phyloP scores from a whole-genome alignment of 176 grass and related monocot species.

The Juncus inflexus region DNA sequence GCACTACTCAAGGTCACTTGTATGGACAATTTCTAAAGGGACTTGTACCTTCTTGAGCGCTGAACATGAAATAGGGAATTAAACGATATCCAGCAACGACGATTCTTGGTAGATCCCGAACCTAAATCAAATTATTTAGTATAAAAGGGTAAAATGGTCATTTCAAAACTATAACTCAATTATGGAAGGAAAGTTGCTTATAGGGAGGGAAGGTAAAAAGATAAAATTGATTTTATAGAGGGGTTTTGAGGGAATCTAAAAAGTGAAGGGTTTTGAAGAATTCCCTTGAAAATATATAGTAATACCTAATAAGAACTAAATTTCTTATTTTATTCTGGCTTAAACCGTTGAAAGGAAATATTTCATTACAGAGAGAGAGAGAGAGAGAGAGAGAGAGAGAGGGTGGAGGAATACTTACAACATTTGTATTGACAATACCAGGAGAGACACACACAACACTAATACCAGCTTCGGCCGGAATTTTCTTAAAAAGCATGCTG shows the following conservation, averaged over 20 bases:
- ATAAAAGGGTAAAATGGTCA: too few species aligned
- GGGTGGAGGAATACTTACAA: slow-evolving; percentile 49
- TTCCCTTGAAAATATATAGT: too few species aligned
- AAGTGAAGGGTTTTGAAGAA: too few species aligned
- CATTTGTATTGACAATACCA: slow-evolving; percentile 92
- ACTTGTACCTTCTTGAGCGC: slow-evolving; percentile 63
- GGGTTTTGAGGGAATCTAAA: too few species aligned
- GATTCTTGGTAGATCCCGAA: slow-evolving; percentile 78
- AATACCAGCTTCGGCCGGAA: slow-evolving; percentile 83
- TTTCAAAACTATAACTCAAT: too few species aligned
- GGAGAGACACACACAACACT: slow-evolving; percentile 59
- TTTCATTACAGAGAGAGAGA: not conserved
- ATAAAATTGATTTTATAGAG: too few species aligned
- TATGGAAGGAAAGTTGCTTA: too few species aligned
- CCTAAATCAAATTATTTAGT: slow-evolving; percentile 33
- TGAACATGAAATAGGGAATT: slow-evolving; percentile 97
- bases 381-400: not conserved
- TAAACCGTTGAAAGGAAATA: slow-evolving; percentile 1
- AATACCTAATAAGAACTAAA: too few species aligned
- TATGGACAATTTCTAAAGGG: too few species aligned
- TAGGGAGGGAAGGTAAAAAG: too few species aligned
- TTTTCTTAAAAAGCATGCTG: slow-evolving; percentile 92
- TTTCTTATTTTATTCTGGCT: too few species aligned
- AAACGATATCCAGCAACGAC: slow-evolving; percentile 64
- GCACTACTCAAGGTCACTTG: not conserved